A percentile compares a stretch with the other conserved stretches of the same genome.
Conservation (phyloP, 139 green algal genomes). For the Closterium sp. region DNA sequence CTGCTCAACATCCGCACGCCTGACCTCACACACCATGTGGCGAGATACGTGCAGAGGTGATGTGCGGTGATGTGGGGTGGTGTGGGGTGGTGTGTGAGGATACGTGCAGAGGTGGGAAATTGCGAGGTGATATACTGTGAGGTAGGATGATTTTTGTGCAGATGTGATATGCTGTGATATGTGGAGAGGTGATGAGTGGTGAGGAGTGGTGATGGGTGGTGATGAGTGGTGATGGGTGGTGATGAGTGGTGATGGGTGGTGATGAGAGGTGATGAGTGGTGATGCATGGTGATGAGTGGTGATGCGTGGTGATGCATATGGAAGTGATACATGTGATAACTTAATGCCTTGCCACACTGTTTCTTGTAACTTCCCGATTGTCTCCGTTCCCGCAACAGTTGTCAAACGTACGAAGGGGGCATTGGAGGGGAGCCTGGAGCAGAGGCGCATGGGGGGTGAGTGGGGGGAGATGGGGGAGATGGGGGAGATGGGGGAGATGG, state of each 20-base stretch:
- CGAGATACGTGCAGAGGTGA: background rate
- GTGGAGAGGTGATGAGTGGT: background rate
- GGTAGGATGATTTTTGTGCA: too few species aligned
- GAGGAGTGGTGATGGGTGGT: too few species aligned
- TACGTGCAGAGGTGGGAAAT: too few species aligned
- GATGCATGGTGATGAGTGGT: background rate
- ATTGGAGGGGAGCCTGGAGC: slow-evolving; percentile 91
- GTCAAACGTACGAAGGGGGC: slow-evolving; percentile 80
- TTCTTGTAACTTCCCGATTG: background rate
- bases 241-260: background rate
- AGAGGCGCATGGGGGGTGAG: slow-evolving; percentile 91
- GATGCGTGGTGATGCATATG: too few species aligned
- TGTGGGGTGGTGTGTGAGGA: background rate
- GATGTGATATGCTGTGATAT: background rate
- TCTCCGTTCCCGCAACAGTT: background rate
- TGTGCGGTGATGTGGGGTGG: background rate
- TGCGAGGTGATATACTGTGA: background rate
- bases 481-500: background rate
- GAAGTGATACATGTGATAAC: too few species aligned
- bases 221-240: background rate
- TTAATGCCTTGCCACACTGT: too few species aligned
- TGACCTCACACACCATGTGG: background rate
- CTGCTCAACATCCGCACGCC: background rate
- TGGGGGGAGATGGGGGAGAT: background rate
- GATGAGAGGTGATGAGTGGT: too few species aligned